phyloP scores from a whole-genome alignment of 305 asterid species.

The Solanum hybrid region DNA sequence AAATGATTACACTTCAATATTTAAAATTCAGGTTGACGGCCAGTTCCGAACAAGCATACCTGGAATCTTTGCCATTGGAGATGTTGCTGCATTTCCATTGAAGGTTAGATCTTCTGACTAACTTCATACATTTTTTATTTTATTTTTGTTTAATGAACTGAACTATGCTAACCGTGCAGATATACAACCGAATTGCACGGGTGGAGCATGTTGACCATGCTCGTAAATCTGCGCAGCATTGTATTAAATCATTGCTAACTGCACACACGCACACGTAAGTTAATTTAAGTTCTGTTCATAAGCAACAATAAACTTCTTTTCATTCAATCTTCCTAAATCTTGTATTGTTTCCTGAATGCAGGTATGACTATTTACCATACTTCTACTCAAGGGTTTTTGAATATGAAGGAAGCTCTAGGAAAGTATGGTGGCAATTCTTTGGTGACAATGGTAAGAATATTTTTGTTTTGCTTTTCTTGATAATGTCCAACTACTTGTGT shows the following conservation, averaged over 20 bases:
- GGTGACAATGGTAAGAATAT: slow-evolving; percentile 74
- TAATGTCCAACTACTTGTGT: not conserved
- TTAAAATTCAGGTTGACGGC: slow-evolving; percentile 74
- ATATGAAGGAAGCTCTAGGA: slow-evolving; percentile 88
- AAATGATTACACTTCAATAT: slow-evolving; percentile 4
- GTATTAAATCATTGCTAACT: slow-evolving; percentile 66
- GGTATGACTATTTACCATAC: slow-evolving; percentile 89
- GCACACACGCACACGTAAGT: slow-evolving; percentile 68
- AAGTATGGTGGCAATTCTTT: slow-evolving; percentile 97
- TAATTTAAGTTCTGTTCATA: slow-evolving; percentile 7
- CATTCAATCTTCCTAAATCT: not conserved
- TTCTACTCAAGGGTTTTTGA: slow-evolving; percentile 93
- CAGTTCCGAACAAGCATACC: slow-evolving; percentile 74
- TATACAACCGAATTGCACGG: slow-evolving; percentile 70
- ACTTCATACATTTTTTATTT: not conserved
- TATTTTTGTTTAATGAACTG: slow-evolving; percentile 3
- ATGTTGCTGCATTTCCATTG: slow-evolving; percentile 94
- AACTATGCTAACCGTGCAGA: slow-evolving; percentile 33
- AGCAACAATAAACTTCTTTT: not conserved
- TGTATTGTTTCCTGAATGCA: slow-evolving; percentile 16
- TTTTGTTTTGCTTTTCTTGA: not conserved
- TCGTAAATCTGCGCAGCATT: slow-evolving; percentile 88
- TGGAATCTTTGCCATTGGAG: slow-evolving; percentile 91
- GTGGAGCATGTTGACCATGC: slow-evolving; percentile 99
- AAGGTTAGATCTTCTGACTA: slow-evolving; percentile 41